Base-by-base conservation (phyloP, 306 rosid species). In the Gillenia trifoliata region DNA sequence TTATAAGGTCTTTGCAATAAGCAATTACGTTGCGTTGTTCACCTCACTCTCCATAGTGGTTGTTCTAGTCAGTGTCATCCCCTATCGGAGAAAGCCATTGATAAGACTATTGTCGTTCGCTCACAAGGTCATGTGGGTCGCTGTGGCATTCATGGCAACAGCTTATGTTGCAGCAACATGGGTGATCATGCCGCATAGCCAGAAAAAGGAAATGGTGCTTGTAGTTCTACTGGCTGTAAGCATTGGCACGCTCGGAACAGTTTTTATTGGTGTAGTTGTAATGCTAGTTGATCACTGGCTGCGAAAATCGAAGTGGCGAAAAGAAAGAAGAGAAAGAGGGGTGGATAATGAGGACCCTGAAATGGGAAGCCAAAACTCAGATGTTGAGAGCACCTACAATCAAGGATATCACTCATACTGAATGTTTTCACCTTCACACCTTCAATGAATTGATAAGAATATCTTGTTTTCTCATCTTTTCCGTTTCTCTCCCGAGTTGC, bases 51-150 rank as follows among this genome's bases (percentile, higher is more conserved):
- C 86, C 7, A 74, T 90, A 15, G 93, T 92, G 15, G 78, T 92
- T 38, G 86, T 88, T 64, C 83, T 90, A 23, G 91, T 92, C 25
- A 92, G 98, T 77, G 72, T 92, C 71, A 85, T 92, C 78, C 96
- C 96, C 1, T 92, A 80, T 41, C 79, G 76, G 50, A 87, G 88
- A 70, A 90, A 87, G 62, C 59, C 90, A 31, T 81, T 79, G 38
- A 83, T 80, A 36, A 79, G 71, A 71, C 55, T 92, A 30, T 17
- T 92, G 86, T 43, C 36, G 8, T 29, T 80, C 11, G 83, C 96
- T 75, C 98, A 90, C 74, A 92, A 92, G 86, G 89, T 82, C 30
- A 79, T 88, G 86, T 92, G 96, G 96, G 76, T 82, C 9, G 83
- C 96, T 1, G 88, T 86, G 77, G 82, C 86, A n/a, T 92, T 90